Conservation (phyloP, 1,284 basidiomycete genomes). For the Thecaphora thlaspeos region DNA sequence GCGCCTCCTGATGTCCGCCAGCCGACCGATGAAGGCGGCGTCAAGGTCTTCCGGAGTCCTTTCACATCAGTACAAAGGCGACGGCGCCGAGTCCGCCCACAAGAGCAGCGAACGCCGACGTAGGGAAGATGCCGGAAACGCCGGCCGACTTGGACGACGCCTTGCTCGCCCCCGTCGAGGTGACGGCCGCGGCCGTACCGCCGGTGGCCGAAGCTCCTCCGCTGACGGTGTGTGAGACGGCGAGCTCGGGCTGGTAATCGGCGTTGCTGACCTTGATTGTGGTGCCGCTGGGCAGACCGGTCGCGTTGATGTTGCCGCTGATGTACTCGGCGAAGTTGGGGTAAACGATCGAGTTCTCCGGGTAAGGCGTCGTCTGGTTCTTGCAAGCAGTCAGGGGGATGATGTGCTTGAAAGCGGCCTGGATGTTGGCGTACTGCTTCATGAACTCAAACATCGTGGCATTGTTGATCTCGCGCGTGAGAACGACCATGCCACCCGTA, state of each 20-base stretch:
- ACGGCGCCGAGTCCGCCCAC: too few relatives aligned
- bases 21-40: too few relatives aligned
- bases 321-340: slow-evolving; percentile 47
- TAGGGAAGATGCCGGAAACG: too few relatives aligned
- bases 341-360: slow-evolving; percentile 58
- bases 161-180: too few relatives aligned
- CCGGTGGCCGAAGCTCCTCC: slow-evolving; percentile 6
- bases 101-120: too few relatives aligned
- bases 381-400: slow-evolving; percentile 54
- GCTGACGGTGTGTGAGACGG: slow-evolving; percentile 12
- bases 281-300: slow-evolving; percentile 31
- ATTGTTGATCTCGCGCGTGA: slow-evolving; percentile 54
- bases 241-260: slow-evolving; percentile 15
- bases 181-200: not conserved
- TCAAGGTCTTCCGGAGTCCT: too few relatives aligned
- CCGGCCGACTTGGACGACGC: too few relatives aligned
- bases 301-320: slow-evolving; percentile 41
- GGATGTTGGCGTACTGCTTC: slow-evolving; percentile 45
- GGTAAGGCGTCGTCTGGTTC: slow-evolving; percentile 59
- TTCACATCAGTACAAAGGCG: too few relatives aligned
- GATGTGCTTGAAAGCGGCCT: slow-evolving; percentile 49
- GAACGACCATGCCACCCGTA: slow-evolving; percentile 57
- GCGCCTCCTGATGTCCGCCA: too few relatives aligned
- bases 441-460: slow-evolving; percentile 51
- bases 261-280: slow-evolving; percentile 23